phyloP scores from a whole-genome alignment of 2,329 filamentous ascomycete species.

The Xylariaceae sp. region DNA sequence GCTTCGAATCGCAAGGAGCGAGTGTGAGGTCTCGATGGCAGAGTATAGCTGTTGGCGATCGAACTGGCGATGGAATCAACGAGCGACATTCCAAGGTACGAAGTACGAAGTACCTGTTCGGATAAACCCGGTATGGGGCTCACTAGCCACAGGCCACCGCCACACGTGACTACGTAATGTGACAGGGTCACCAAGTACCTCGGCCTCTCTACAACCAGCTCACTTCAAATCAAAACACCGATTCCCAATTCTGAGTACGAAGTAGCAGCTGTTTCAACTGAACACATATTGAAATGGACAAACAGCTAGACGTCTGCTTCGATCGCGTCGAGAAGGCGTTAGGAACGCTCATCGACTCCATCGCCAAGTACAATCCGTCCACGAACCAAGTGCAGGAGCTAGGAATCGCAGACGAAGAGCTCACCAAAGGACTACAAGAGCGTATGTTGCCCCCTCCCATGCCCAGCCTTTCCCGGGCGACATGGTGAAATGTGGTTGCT shows the following conservation, averaged over 20 bases:
- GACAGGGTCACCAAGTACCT: not conserved
- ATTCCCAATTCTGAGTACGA: not conserved
- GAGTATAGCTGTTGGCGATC: constrained; percentile 10
- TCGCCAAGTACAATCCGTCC: constrained; percentile 77
- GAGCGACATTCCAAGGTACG: constrained; percentile 32
- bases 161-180: not conserved
- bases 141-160: constrained; percentile 4
- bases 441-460: constrained; percentile 40
- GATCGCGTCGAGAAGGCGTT: constrained; percentile 65
- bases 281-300: constrained; percentile 49
- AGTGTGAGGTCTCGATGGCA: constrained; percentile 25
- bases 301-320: constrained; percentile 57
- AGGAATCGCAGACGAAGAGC: constrained; percentile 63
- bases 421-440: constrained; percentile 62
- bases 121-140: constrained; percentile 22
- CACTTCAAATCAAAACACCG: not conserved
- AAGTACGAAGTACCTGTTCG: no score
- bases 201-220: no score
- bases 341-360: constrained; percentile 68
- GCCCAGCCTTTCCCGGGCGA: not conserved
- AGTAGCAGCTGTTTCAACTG: not conserved
- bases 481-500: not conserved
- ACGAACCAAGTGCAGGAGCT: constrained; percentile 64
- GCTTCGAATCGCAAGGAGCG: constrained; percentile 17
- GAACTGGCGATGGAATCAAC: constrained; percentile 21